Base-by-base conservation (phyloP, 371 early-diverging fungal genomes). In the Apophysomyces ossiformis region DNA sequence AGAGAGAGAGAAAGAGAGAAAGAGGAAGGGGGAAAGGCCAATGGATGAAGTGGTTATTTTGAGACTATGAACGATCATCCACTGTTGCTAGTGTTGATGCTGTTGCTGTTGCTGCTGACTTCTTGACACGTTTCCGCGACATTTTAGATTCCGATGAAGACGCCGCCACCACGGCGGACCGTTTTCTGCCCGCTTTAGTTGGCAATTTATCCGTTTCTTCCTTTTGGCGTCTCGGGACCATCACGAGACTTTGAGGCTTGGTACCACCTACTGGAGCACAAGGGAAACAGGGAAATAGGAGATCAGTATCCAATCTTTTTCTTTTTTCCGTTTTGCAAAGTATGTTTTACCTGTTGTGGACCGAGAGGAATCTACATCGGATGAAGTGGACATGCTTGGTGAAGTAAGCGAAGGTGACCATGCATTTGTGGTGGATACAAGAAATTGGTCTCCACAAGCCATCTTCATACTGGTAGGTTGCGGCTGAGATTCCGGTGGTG, bases 181-280 rank as follows among this genome's bases (percentile, higher is more conserved):
- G 54, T 50, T 50, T 50, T 50, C 54, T 50, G 7, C 54, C 54
- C 54, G 54, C 21, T 26, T 50, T 50, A 26, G 21, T 26, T 26
- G 54, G 7, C 9, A 21, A 26, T 50, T 50, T 50, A 18, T 50
- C 54, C 54, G 54, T 6, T 11, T 50, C 54, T 26, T 50, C 54
- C 35, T 50, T 50, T 6, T 50, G 54, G 21, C 54, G 54, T 21
- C 54, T 16, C 7, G 54, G 54, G 21, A 50, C 35, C 54, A 50
- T 50, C 54, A 50, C 54, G 21, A 50, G 54, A 50, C 54, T 50
- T 21, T 50, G 54, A 50, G 54, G 54, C 54, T 50, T 50, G 54
- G 54, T 50, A 50, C 16, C 54, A 50, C 54, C 54, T 32, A 26
- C 54, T 50, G 21, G 21, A 2, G 4, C 7, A 50, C 13, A 11